phyloP scores from a whole-genome alignment of 139 green algal species.

The Chlorella sorokiniana region DNA sequence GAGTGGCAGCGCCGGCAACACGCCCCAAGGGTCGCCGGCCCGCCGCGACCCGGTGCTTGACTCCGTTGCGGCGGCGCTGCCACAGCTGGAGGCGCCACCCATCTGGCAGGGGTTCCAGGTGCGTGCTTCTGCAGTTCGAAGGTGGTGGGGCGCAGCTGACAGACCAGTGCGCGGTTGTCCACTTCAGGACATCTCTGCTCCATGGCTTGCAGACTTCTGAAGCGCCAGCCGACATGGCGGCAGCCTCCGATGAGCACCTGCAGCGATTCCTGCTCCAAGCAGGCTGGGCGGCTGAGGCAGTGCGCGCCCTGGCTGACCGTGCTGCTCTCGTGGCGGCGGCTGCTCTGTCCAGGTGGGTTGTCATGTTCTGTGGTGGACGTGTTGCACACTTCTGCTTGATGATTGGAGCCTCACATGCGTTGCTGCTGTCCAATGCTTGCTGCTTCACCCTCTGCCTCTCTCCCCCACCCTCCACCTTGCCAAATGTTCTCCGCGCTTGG shows the following conservation, averaged over 20 bases:
- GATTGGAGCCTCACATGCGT: too few species aligned
- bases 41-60: not conserved
- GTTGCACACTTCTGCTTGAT: too few species aligned
- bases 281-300: constrained; percentile 1
- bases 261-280: constrained; percentile 40
- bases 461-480: too few species aligned
- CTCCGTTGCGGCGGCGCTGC: not conserved
- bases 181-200: too few species aligned
- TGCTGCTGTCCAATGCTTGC: too few species aligned
- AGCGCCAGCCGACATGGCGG: constrained; percentile 3
- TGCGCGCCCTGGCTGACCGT: not conserved
- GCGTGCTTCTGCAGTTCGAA: too few species aligned
- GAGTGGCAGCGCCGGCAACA: constrained; percentile 15
- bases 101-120: constrained; percentile 30
- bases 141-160: too few species aligned
- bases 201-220: constrained; percentile 9
- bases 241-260: constrained; percentile 24
- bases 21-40: constrained; percentile 15
- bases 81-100: constrained; percentile 10
- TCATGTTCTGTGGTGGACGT: not conserved
- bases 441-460: too few species aligned
- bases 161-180: too few species aligned
- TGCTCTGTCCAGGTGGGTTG: not conserved
- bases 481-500: not conserved
- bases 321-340: constrained; percentile 17